Conservation (phyloP, 352 stramenopile genomes). For the Phytopythium litorale region DNA sequence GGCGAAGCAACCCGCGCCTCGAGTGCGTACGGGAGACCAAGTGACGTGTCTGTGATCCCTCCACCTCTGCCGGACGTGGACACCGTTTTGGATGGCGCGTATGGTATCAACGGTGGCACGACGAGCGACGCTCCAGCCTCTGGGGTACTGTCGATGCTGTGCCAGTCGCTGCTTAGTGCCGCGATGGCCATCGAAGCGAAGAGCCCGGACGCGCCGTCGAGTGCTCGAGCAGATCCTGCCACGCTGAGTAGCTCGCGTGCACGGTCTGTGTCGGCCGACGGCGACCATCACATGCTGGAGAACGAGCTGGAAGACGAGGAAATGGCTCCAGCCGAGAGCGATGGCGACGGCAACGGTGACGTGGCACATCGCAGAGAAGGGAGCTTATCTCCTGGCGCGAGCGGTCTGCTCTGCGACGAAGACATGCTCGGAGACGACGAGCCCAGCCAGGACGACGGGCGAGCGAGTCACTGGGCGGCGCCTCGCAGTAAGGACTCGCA, state of each 20-base stretch:
- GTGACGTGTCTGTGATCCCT: not conserved
- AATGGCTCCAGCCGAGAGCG: not conserved
- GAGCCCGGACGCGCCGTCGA: not conserved
- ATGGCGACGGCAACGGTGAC: not conserved
- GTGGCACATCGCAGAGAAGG: not conserved
- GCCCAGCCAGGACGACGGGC: not conserved
- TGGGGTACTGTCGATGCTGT: constrained; percentile 34
- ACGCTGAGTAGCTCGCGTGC: too few species aligned
- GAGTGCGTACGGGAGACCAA: too few species aligned
- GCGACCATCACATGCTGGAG: not conserved
- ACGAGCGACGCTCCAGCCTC: not conserved
- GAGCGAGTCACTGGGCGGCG: constrained; percentile 1
- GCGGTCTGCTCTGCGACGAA: constrained; percentile 62
- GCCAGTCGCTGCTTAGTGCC: constrained; percentile 49
- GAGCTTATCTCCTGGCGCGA: constrained; percentile 33
- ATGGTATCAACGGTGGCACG: constrained; percentile 10
- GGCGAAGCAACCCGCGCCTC: not conserved
- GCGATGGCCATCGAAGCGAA: constrained; percentile 33
- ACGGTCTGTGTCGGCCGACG: too few species aligned
- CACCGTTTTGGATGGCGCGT: not conserved
- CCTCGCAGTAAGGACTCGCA: constrained; percentile 3
- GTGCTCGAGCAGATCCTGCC: not conserved
- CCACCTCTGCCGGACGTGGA: not conserved
- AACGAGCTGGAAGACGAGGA: not conserved
- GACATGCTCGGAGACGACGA: constrained; percentile 38